Conservation (phyloP, 352 stramenopile species). For the Blastocystis sp. region DNA sequence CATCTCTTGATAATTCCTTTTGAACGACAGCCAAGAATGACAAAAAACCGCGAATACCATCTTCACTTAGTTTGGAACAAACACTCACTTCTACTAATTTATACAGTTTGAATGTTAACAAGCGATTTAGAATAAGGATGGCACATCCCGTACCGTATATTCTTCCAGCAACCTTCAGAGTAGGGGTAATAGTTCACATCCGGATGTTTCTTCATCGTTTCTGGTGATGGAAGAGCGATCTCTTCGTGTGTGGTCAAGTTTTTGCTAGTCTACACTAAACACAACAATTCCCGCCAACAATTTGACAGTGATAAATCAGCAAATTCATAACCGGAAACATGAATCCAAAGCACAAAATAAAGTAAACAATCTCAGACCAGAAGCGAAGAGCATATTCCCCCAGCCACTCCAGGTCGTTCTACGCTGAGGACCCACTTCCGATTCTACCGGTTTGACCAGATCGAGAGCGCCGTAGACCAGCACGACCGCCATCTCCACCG, state of each 20-base stretch:
- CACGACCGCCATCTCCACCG: slow-evolving; percentile 78
- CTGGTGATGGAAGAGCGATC: neutral
- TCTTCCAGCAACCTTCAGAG: neutral
- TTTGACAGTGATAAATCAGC: neutral
- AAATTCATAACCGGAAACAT: neutral
- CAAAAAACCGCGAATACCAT: neutral
- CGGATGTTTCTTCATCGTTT: neutral
- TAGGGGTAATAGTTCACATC: slow-evolving; percentile 22
- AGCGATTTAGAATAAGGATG: neutral
- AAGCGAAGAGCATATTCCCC: neutral
- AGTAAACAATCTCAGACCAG: slow-evolving; percentile 40
- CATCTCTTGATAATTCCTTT: neutral
- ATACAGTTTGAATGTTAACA: slow-evolving; percentile 3
- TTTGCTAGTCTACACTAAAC: neutral
- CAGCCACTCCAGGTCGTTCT: neutral
- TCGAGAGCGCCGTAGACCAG: neutral
- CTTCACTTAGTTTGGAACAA: neutral
- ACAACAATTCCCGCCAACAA: neutral
- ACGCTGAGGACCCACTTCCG: neutral
- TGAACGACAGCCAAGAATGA: neutral
- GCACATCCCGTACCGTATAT: neutral
- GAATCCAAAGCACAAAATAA: slow-evolving; percentile 15
- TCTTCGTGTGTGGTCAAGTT: slow-evolving; percentile 57
- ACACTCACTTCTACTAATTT: neutral
- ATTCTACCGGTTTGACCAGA: neutral